These are phyloP conservation scores for Hyphodiscus sp. DNA, from an alignment of 2,329 filamentous ascomycete species.

Conservation along the genomic window DNA sequence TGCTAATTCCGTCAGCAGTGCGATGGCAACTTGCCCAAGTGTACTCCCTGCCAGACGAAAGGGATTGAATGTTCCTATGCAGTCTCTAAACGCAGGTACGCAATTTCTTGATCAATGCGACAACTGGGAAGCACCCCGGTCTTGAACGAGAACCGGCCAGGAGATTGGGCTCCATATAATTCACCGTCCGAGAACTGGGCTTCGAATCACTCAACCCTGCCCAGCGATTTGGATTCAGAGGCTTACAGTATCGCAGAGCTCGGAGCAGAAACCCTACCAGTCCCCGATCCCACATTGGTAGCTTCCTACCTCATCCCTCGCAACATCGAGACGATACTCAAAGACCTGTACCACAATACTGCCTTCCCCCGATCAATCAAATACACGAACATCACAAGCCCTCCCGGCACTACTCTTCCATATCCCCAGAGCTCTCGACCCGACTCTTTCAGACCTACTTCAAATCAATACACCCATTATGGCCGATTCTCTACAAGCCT, in stretches of 20 bases:
- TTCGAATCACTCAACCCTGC: not conserved
- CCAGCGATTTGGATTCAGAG: not conserved
- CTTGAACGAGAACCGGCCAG: not conserved
- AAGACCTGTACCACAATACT: not conserved
- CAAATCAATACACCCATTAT: slow-evolving; percentile 27
- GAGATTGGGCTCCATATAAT: not conserved
- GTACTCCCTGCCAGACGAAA: slow-evolving; percentile 20
- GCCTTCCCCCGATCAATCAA: not conserved
- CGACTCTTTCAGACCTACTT: slow-evolving; percentile 27
- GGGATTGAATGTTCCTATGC: slow-evolving; percentile 24
- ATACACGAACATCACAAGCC: not conserved
- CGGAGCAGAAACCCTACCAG: not conserved
- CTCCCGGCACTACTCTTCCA: not conserved
- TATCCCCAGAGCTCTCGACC: slow-evolving; percentile 21
- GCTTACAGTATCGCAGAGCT: not conserved
- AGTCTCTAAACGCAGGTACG: slow-evolving; percentile 26
- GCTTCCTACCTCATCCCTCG: not conserved
- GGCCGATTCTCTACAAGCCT: slow-evolving; percentile 29
- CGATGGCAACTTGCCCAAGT: slow-evolving; percentile 23
- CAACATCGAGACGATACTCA: not conserved
- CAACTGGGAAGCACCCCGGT: not conserved
- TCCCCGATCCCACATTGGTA: not conserved
- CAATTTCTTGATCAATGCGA: not conserved
- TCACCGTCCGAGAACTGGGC: not conserved
- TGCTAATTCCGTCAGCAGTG: slow-evolving; percentile 14